Evolutionary conservation across 106 monocot genomes (phyloP).

Genomic region (Phalaenopsis equestris): DNA sequence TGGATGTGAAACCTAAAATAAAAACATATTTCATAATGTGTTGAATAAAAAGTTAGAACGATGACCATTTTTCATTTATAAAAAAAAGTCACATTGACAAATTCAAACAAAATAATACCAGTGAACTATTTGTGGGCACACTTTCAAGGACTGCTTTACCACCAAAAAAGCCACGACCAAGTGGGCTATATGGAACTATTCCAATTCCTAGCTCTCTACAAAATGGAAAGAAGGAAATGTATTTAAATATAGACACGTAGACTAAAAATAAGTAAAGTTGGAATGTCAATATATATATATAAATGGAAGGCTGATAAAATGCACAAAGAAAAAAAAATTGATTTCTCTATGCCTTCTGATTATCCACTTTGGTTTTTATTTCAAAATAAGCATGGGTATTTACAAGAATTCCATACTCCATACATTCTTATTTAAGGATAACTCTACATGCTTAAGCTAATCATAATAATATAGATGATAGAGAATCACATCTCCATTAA

Average conservation of each 20-base stretch:
- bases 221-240: neutral
- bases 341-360: no score
- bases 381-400: no score
- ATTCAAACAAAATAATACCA: conserved; percentile 18
- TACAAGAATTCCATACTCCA: no score
- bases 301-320: no score
- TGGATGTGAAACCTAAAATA: conserved; percentile 37
- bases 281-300: neutral
- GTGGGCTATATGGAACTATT: conserved; percentile 45
- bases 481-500: no score
- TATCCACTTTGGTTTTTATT: no score
- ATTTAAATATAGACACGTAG: neutral
- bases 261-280: neutral
- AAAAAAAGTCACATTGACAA: neutral
- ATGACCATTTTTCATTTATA: neutral
- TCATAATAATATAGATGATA: no score
- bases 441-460: no score
- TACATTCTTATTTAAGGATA: no score
- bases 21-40: neutral
- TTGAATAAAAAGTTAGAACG: neutral
- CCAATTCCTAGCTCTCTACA: conserved; percentile 47
- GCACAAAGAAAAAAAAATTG: no score
- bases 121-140: conserved; percentile 4
- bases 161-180: conserved; percentile 45
- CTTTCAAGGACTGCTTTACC: conserved; percentile 32